Evolutionary conservation across 1,284 basidiomycete genomes (phyloP), one percentile per base, ranked within the genome.

Genomic region (Ustilago curta): DNA sequence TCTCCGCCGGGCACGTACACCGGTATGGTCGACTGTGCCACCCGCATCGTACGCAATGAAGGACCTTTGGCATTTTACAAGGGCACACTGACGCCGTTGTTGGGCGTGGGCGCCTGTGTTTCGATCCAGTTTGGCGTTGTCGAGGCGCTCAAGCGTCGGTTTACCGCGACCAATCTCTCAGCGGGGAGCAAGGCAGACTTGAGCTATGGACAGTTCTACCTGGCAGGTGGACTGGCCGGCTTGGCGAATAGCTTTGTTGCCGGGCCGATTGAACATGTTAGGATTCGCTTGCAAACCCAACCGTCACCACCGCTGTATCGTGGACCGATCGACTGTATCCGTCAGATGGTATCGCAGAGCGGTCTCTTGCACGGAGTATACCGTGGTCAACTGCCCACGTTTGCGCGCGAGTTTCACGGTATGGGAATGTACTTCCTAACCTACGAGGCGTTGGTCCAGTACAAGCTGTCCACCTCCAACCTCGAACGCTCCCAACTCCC

Each of bases 11-110:
- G 95, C 54, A 95, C 93, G 7, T 97, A 96, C 86, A 70, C 86
- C 57, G 92, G 93, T 60, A 94, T 96, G 89, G 74, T 95, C 60
- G 90, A 96, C 77, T 97, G 95, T 84, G 95, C 95, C 12, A 89
- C 89, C 8, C 91, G 91, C 61, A 93, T 98, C 77, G 81, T 97
- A 62, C 93, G 90, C 85, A 92, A 94, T 65, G 96, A 98, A 84
- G 96, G 96, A 0, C 93, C 93, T 8, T 85, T 93, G 39, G 95
- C 94, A 0, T 98, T 98, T 86, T 99, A 97, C 89, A 97, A 97
- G 93, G 96, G 96, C 49, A 97, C 96, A 0, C 86, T 96, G 42
- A 93, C 94, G 7, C 96, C 96, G 9, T 87, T 99, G 19, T 87
- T 98, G 25, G 96, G 96, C 42, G 97, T 98, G 69, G 96, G 95